Base-by-base conservation (phyloP, 805 yeast species). In the Torulaspora maleeae region DNA sequence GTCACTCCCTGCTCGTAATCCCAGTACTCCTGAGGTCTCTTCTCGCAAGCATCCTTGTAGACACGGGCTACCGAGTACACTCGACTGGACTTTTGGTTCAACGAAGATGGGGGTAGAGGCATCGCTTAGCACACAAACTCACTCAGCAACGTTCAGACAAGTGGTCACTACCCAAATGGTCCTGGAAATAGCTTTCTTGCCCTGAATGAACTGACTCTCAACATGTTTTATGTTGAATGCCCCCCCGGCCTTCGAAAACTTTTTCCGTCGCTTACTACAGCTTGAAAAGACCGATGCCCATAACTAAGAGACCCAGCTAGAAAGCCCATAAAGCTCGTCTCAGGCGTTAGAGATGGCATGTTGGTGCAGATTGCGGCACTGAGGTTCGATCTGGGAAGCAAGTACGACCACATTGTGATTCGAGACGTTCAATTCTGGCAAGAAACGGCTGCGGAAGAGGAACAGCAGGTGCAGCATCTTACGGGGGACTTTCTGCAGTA, bases 11-110 rank as follows among this genome's bases (percentile, higher is more conserved):
- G 70, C 44, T 72, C 95, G 60, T 88, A 88, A 68, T 90, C 96
- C 91, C 95, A 90, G 68, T 86, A 90, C 48, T 78, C 77, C 61
- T 79, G 81, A 28, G 95, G 90, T 67, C 86, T 83, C 40, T 76
- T 69, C 34, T 77, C 76, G 59, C 89, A 83, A 28, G 82, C 95
- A 66, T 88, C 86, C 13, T 88, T 77, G 59, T 87, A 89, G 11
- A 90, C 96, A 54, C 81, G 75, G 0, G 96, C 77, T 3, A 82
- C 76, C 9, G 88, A 80, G 34, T 75, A 70, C 3, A 69, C 69
- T 27, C 66, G 58, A 16, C 50, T 52, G 8, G 68, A 61, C 40
- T 61, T 62, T 22, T 59, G 63, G 43, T 64, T 63, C 39, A 65
- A 54, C 12, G 62, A 44, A 5, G 71, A 64, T 15, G 68, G 66